These are phyloP conservation scores for Malus fusca DNA, from an alignment of 306 rosid species.

Conservation along the genomic window DNA sequence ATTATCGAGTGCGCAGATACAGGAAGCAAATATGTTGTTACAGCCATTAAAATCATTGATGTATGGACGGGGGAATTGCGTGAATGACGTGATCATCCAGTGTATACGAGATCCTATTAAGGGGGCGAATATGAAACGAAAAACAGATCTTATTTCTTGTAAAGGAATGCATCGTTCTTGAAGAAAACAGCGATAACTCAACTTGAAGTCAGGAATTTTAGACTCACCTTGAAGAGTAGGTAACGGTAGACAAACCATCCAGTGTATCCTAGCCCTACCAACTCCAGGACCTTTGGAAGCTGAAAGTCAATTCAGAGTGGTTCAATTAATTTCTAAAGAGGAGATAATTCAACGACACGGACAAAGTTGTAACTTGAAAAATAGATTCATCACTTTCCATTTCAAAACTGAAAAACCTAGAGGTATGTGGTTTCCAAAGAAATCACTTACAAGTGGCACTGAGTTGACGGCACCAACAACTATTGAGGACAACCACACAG, in stretches of 20 bases:
- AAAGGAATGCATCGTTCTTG: background rate
- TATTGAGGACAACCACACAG: constrained; percentile 85
- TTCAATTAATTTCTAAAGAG: background rate
- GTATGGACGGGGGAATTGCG: background rate
- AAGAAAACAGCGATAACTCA: background rate
- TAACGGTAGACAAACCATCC: constrained; percentile 99
- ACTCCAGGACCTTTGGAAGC: constrained; percentile 95
- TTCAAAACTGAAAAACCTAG: background rate
- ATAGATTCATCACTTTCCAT: background rate
- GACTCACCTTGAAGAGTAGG: constrained; percentile 86
- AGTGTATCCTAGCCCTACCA: constrained; percentile 96
- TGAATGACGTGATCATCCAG: background rate
- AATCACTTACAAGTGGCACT: constrained; percentile 72
- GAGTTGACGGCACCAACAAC: constrained; percentile 87
- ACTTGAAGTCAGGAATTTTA: background rate
- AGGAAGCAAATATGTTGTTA: background rate
- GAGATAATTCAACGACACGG: background rate
- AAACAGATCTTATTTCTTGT: background rate
- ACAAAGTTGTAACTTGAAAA: background rate
- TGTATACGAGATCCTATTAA: background rate
- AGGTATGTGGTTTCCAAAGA: background rate
- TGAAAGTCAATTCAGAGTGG: constrained; percentile 30
- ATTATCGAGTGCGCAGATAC: background rate
- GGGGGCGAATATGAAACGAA: background rate
- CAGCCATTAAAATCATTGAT: background rate